Conservation (phyloP, 1,284 basidiomycete species). For the Papiliotrema fonsecae region DNA sequence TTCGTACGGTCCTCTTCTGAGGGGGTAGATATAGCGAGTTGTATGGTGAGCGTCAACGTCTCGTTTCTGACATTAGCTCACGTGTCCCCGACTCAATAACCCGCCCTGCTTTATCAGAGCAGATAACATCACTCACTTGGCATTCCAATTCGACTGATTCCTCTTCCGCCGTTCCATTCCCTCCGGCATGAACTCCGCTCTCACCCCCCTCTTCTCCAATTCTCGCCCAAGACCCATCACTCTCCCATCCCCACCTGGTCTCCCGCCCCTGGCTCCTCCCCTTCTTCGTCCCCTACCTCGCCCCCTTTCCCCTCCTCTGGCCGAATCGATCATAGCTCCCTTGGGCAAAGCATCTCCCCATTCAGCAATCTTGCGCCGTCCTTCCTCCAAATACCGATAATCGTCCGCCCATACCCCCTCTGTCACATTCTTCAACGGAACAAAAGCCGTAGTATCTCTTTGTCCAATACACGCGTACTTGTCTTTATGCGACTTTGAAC, state of each 20-base stretch:
- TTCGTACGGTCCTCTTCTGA: too few species aligned
- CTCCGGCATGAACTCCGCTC: conserved; percentile 64
- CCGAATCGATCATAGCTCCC: conserved; percentile 15
- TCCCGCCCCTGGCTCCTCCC: conserved; percentile 6
- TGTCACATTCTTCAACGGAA: conserved; percentile 71
- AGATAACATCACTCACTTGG: conserved; percentile 56
- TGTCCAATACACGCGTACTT: conserved; percentile 63
- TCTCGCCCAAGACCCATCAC: conserved; percentile 63
- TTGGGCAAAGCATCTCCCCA: conserved; percentile 63
- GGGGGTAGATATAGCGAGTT: background rate
- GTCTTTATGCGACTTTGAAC: conserved; percentile 67
- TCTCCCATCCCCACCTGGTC: conserved; percentile 50
- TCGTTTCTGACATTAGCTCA: conserved; percentile 1
- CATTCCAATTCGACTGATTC: conserved; percentile 76
- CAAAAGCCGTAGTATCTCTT: conserved; percentile 66
- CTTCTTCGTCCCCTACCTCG: conserved; percentile 8
- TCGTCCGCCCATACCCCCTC: conserved; percentile 80
- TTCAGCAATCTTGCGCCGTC: conserved; percentile 62
- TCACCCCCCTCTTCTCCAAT: conserved; percentile 58
- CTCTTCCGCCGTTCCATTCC: conserved; percentile 74
- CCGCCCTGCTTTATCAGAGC: background rate
- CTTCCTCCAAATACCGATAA: conserved; percentile 74
- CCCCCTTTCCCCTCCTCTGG: conserved; percentile 38
- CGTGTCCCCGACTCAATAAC: too few species aligned
- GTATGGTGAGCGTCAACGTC: background rate